A percentile compares a stretch with the other conserved stretches of the same genome.
Evolutionary conservation across 108 stramenopile genomes (phyloP).

Genomic region (Aurantiochytrium sp.): DNA sequence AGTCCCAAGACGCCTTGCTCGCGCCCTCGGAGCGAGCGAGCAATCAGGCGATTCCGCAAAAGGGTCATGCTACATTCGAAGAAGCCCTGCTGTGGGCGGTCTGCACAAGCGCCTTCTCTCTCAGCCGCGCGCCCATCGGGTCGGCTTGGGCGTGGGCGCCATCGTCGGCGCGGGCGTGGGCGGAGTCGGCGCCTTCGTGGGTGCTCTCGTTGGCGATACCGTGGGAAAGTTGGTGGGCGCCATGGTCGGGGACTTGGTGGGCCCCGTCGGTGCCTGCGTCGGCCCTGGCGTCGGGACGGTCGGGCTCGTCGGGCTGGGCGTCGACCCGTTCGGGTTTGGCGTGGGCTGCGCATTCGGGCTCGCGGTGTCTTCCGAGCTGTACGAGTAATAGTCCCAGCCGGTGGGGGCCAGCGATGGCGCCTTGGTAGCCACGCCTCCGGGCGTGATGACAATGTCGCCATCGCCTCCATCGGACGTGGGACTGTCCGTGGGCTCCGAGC

Average conservation of each 20-base stretch:
- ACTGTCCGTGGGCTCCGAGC: not conserved
- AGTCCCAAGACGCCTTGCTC: too few species aligned
- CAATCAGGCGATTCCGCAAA: too few species aligned
- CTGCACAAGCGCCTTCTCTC: too few species aligned
- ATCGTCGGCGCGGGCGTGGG: not conserved
- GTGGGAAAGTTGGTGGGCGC: not conserved
- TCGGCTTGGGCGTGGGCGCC: not conserved
- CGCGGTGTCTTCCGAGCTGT: too few species aligned
- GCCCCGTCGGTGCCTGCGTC: not conserved
- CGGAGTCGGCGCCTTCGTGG: not conserved
- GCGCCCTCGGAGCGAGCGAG: too few species aligned
- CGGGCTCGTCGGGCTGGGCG: not conserved
- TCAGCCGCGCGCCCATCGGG: not conserved
- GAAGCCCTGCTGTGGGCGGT: too few species aligned
- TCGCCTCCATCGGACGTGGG: too few species aligned
- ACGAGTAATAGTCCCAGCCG: too few species aligned
- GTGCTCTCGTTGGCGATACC: not conserved
- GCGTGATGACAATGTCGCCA: too few species aligned
- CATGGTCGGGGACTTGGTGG: not conserved
- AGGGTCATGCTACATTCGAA: too few species aligned
- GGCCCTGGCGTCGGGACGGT: not conserved
- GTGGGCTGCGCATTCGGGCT: not conserved
- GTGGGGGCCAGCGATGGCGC: too few species aligned
- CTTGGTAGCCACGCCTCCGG: too few species aligned
- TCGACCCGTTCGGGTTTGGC: not conserved